These are phyloP conservation scores for Calophaca sinica DNA, from an alignment of 306 rosid genomes.

Conservation along the genomic window DNA sequence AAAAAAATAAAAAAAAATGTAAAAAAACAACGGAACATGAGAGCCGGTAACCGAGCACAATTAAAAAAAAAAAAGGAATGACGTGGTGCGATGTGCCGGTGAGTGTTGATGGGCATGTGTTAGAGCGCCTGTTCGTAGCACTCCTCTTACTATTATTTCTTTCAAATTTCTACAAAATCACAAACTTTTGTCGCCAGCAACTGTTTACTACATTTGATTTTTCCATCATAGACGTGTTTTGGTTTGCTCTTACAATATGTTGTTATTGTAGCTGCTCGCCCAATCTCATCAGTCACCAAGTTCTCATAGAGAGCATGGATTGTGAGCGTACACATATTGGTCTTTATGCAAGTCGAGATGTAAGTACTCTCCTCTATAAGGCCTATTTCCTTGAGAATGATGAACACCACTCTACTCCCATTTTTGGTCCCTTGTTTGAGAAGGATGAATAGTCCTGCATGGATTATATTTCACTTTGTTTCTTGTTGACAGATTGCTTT, in stretches of 20 bases:
- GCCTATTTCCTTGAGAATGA: slow-evolving; percentile 27
- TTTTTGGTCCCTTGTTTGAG: neutral
- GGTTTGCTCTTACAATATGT: slow-evolving; percentile 49
- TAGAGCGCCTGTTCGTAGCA: too few relatives aligned
- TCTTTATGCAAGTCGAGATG: slow-evolving; percentile 87
- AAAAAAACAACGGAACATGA: too few relatives aligned
- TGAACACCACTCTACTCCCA: neutral
- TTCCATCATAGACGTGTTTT: slow-evolving; percentile 20
- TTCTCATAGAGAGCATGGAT: slow-evolving; percentile 97
- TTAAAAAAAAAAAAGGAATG: too few relatives aligned
- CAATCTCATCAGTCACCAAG: slow-evolving; percentile 89
- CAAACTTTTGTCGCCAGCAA: neutral
- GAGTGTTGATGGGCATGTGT: too few relatives aligned
- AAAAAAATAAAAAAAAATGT: too few relatives aligned
- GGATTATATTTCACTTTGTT: slow-evolving; percentile 41
- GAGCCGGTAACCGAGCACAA: too few relatives aligned
- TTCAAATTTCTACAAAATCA: too few relatives aligned
- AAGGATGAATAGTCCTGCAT: neutral
- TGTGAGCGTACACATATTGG: slow-evolving; percentile 81
- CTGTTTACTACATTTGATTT: slow-evolving; percentile 18
- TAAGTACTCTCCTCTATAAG: slow-evolving; percentile 54
- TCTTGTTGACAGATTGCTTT: slow-evolving; percentile 71
- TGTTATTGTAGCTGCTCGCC: slow-evolving; percentile 78
- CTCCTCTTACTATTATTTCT: too few relatives aligned
- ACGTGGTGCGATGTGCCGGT: too few relatives aligned